Evolutionary conservation across 1,139 yeast species (phyloP).

Genomic region (Suzukiozyma palmioleophila): DNA sequence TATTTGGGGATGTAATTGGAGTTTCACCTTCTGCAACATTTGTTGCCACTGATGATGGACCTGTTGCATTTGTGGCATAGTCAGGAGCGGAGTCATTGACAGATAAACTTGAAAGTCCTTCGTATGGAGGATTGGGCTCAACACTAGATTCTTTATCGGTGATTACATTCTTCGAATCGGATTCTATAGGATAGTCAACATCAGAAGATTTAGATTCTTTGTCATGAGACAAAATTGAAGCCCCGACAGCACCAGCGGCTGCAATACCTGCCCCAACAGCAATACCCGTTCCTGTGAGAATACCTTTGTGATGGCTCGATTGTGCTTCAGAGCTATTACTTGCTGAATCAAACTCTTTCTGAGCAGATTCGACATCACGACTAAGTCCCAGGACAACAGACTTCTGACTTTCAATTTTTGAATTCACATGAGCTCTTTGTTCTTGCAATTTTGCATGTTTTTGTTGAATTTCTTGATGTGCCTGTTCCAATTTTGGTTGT

Average conservation of each 20-base stretch:
- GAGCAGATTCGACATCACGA: background rate
- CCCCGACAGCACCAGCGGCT: conserved; percentile 6
- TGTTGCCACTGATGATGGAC: conserved; percentile 8
- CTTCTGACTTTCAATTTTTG: conserved; percentile 2
- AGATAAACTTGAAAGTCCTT: conserved; percentile 17
- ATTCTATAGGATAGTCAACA: conserved; percentile 4
- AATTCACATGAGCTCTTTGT: background rate
- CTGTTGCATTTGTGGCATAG: conserved; percentile 34
- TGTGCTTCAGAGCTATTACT: background rate
- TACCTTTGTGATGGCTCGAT: conserved; percentile 13
- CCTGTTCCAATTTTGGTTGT: conserved; percentile 3
- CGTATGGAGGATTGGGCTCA: conserved; percentile 9
- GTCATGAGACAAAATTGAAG: conserved; percentile 1
- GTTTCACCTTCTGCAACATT: conserved; percentile 41
- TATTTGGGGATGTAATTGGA: conserved; percentile 54
- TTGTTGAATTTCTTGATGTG: background rate
- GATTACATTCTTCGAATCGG: background rate
- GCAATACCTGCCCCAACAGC: conserved; percentile 15
- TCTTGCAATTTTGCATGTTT: background rate
- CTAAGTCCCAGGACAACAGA: background rate
- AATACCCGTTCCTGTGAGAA: conserved; percentile 24
- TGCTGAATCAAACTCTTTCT: conserved; percentile 3
- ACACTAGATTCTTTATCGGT: conserved; percentile 4
- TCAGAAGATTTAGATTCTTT: conserved; percentile 4
- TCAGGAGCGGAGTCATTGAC: conserved; percentile 20